phyloP scores from a whole-genome alignment of 352 stramenopile genomes.

The Phytopythium sindhum region DNA sequence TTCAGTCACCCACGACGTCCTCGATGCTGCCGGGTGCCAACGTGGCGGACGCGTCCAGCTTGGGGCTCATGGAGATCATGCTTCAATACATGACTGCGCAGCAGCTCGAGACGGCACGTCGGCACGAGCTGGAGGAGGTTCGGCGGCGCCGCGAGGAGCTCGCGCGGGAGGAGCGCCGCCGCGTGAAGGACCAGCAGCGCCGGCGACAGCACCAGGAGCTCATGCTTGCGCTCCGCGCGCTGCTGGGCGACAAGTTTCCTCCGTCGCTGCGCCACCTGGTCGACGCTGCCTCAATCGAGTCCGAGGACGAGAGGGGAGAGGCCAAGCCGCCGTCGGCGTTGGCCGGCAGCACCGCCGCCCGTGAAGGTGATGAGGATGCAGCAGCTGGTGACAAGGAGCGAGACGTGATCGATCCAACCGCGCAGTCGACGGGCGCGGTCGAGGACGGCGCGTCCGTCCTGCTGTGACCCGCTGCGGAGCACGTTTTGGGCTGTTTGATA shows the following conservation, averaged over 20 bases:
- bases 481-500: constrained; percentile 3
- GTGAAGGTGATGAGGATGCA: background rate
- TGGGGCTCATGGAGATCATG: constrained; percentile 47
- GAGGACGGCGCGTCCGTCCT: constrained; percentile 3
- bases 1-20: background rate
- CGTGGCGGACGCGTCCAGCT: constrained; percentile 9
- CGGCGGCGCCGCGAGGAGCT: constrained; percentile 22
- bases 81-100: constrained; percentile 53
- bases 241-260: constrained; percentile 45
- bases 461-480: constrained; percentile 2
- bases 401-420: background rate
- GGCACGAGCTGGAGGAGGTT: constrained; percentile 29
- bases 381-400: background rate
- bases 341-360: background rate
- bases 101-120: constrained; percentile 36
- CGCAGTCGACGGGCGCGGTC: background rate
- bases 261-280: constrained; percentile 36
- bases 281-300: background rate
- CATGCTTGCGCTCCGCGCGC: constrained; percentile 46
- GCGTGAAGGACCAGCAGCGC: constrained; percentile 28
- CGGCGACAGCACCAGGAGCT: constrained; percentile 43
- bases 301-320: background rate
- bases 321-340: background rate
- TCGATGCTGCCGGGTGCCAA: background rate
- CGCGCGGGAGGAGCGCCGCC: constrained; percentile 26